Conservation (phyloP, 169 alveolate genomes). For the Plasmodium vinckei region DNA sequence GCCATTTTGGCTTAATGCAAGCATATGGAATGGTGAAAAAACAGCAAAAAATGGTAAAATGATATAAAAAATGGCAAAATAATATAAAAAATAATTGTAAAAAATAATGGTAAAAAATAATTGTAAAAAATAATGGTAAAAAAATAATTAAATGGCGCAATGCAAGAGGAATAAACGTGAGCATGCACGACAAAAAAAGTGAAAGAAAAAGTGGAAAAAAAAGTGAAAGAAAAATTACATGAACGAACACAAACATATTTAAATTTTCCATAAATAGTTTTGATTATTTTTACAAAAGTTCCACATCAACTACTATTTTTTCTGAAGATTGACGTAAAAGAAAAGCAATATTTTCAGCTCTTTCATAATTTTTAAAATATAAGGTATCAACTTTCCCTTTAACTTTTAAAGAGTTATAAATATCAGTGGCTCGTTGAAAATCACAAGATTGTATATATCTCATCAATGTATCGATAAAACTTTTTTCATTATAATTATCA, state of each 20-base stretch:
- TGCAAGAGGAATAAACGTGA: background rate
- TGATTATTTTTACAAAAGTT: conserved; percentile 1
- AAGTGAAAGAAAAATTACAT: background rate
- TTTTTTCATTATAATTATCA: conserved; percentile 66
- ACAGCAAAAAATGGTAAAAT: too few species aligned
- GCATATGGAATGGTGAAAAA: too few species aligned
- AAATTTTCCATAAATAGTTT: background rate
- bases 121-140: too few species aligned
- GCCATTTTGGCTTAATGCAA: too few species aligned
- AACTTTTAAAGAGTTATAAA: conserved; percentile 45
- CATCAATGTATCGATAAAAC: conserved; percentile 53
- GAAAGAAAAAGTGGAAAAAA: background rate
- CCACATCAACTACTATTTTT: conserved; percentile 64
- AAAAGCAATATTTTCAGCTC: conserved; percentile 73
- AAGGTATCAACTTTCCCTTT: conserved; percentile 65
- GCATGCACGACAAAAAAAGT: conserved; percentile 11
- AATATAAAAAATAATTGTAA: too few species aligned
- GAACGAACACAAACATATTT: background rate
- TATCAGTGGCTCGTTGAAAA: conserved; percentile 31
- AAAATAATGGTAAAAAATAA: too few species aligned
- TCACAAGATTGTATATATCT: conserved; percentile 36
- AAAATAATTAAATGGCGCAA: too few species aligned
- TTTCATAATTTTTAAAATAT: conserved; percentile 66
- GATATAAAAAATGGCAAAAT: too few species aligned
- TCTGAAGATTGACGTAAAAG: conserved; percentile 59